These are phyloP conservation scores for Sequoia sempervirens DNA, from an alignment of 75 land plant genomes.

Conservation along the genomic window DNA sequence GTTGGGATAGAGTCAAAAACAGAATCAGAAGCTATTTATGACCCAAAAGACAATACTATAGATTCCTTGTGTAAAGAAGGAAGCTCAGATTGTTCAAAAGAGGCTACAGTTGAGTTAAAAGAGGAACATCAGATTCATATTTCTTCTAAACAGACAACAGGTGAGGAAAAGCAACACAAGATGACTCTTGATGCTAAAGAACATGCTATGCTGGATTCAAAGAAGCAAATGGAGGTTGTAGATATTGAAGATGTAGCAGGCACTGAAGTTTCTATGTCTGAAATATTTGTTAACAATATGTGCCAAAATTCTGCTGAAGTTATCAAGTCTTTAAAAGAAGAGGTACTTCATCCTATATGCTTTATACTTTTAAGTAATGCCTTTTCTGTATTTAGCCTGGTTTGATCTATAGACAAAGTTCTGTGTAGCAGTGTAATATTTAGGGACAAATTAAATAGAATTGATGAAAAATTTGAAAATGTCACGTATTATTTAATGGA, in stretches of 20 bases:
- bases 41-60: neutral
- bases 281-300: neutral
- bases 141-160: neutral
- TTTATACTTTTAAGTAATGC: neutral
- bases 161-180: neutral
- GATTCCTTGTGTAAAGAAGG: constrained; percentile 5
- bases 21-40: constrained; percentile 3
- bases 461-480: neutral
- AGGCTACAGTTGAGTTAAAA: constrained; percentile 9
- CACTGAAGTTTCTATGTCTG: constrained; percentile 1
- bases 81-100: neutral
- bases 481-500: neutral
- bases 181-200: neutral
- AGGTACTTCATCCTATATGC: neutral
- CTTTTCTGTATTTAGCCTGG: neutral
- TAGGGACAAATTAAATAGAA: neutral
- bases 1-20: neutral
- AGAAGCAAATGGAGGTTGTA: neutral
- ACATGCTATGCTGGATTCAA: neutral
- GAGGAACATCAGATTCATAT: constrained; percentile 7
- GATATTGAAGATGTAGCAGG: constrained; percentile 5
- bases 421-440: neutral
- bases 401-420: neutral
- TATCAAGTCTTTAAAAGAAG: constrained; percentile 6
- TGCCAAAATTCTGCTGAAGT: neutral